These are phyloP conservation scores for Metarhizium guizhouense DNA, from an alignment of 2,329 filamentous ascomycete genomes.

Conservation along the genomic window DNA sequence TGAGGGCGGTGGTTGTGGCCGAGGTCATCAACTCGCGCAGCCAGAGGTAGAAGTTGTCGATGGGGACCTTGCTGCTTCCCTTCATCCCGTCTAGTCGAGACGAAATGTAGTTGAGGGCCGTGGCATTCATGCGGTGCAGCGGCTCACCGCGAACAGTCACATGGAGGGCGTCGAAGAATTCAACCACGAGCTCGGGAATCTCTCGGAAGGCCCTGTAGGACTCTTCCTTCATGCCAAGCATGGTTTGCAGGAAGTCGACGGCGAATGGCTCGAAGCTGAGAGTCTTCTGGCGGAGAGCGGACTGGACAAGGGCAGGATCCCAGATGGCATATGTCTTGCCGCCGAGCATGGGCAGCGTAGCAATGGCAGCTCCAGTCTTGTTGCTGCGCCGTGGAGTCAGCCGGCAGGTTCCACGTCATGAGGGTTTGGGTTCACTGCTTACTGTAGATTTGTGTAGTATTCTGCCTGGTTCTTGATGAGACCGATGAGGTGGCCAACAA, in stretches of 20 bases:
- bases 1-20: slow-evolving; percentile 29
- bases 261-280: slow-evolving; percentile 35
- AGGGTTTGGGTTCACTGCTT: too few relatives aligned
- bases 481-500: too few relatives aligned
- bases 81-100: neutral
- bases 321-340: slow-evolving; percentile 36
- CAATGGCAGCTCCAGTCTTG: slow-evolving; percentile 23
- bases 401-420: too few relatives aligned
- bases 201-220: too few relatives aligned
- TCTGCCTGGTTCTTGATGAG: too few relatives aligned
- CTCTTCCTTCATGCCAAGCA: slow-evolving; percentile 24
- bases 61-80: neutral
- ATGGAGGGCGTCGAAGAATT: too few relatives aligned
- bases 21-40: slow-evolving; percentile 26
- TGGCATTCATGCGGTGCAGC: too few relatives aligned
- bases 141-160: too few relatives aligned
- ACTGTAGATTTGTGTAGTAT: too few relatives aligned
- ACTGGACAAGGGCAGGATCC: slow-evolving; percentile 28
- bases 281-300: slow-evolving; percentile 30
- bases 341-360: slow-evolving; percentile 34
- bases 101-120: too few relatives aligned
- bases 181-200: too few relatives aligned
- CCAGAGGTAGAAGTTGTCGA: slow-evolving; percentile 22
- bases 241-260: slow-evolving; percentile 24
- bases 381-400: slow-evolving; percentile 9